These are phyloP conservation scores for Aspergillus sp. DNA, from an alignment of 2,329 filamentous ascomycete genomes.

Conservation along the genomic window DNA sequence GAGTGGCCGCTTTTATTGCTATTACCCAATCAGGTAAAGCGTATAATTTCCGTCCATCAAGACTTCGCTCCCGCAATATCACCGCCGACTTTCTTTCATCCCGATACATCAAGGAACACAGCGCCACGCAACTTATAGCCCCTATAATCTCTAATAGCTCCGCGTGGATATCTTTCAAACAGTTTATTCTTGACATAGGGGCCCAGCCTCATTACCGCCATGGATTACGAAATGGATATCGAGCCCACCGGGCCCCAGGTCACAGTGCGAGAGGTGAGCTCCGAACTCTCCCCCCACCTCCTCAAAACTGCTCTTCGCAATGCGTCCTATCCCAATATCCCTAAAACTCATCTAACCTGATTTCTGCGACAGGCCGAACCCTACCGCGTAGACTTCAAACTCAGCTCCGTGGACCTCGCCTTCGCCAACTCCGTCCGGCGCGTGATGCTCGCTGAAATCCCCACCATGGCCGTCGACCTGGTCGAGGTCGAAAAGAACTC, in stretches of 20 bases:
- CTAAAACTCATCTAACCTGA: background rate
- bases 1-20: background rate
- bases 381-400: conserved; percentile 84
- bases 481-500: conserved; percentile 92
- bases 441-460: conserved; percentile 88
- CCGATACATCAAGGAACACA: background rate
- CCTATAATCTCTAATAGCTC: background rate
- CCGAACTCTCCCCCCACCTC: background rate
- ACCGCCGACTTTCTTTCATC: conserved; percentile 4
- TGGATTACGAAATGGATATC: conserved; percentile 51
- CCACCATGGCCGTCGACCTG: conserved; percentile 90
- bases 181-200: background rate
- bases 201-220: conserved; percentile 27
- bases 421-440: conserved; percentile 92
- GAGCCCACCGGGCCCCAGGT: conserved; percentile 50
- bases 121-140: background rate
- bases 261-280: conserved; percentile 47
- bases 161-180: background rate
- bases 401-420: conserved; percentile 83
- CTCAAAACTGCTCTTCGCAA: background rate
- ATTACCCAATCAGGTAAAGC: conserved; percentile 24
- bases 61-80: conserved; percentile 1
- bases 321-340: background rate
- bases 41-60: conserved; percentile 14
- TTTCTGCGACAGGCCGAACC: conserved; percentile 59